A percentile compares a stretch with the other conserved stretches of the same genome.
Conservation (phyloP, 2,329 filamentous ascomycete species). For the Ophiostoma montium region DNA sequence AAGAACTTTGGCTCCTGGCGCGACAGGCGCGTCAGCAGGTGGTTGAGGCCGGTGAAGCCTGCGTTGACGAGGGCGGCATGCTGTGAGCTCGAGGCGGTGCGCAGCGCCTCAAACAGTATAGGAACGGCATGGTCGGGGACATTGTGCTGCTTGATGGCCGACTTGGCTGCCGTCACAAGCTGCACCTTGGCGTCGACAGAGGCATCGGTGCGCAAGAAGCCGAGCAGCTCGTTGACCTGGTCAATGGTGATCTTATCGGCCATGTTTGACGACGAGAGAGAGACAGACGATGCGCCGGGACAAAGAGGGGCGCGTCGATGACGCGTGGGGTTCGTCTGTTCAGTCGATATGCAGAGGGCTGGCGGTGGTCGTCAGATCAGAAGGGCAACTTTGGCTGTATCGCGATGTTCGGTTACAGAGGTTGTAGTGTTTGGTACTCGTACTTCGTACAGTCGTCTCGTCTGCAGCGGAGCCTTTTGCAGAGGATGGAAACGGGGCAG, state of each 20-base stretch:
- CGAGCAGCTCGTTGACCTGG: constrained; percentile 27
- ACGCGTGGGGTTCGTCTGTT: neutral
- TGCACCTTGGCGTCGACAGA: constrained; percentile 48
- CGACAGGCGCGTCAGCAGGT: constrained; percentile 72
- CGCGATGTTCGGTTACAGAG: neutral
- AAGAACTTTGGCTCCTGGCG: constrained; percentile 70
- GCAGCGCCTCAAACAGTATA: constrained; percentile 69
- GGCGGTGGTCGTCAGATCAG: neutral
- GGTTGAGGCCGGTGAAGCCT: constrained; percentile 76
- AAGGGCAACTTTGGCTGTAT: neutral
- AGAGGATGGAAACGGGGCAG: too few species aligned
- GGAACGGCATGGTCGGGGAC: constrained; percentile 62
- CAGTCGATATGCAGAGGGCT: neutral
- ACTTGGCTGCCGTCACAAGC: constrained; percentile 62
- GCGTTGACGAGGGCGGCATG: constrained; percentile 67
- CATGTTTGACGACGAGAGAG: constrained; percentile 16
- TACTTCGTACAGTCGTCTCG: too few species aligned
- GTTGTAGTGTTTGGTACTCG: too few species aligned
- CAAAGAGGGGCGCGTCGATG: neutral
- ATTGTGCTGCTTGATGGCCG: constrained; percentile 82
- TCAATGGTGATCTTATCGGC: constrained; percentile 22
- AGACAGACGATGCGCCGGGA: neutral
- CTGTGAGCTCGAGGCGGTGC: constrained; percentile 58
- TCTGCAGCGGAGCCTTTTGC: too few species aligned
- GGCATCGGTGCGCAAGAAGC: constrained; percentile 34